These are phyloP conservation scores for Capsicum pubescens DNA, from an alignment of 257 asterid genomes.

Conservation along the genomic window DNA sequence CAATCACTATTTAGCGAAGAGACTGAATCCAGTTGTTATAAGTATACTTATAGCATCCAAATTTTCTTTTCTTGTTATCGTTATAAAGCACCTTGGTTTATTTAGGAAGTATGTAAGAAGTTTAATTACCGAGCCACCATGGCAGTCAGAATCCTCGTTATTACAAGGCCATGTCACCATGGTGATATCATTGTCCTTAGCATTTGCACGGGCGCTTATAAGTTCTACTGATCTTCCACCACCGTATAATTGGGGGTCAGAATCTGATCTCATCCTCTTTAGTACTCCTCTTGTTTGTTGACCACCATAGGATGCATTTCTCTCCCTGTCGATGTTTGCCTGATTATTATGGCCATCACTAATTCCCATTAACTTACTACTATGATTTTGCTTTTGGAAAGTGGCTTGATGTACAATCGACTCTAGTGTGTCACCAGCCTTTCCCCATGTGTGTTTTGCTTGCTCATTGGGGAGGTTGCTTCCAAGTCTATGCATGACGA, in stretches of 20 bases:
- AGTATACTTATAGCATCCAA: background rate
- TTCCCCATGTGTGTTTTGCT: conserved; percentile 39
- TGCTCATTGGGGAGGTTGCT: conserved; percentile 18
- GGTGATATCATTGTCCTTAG: background rate
- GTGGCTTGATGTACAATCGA: conserved; percentile 64
- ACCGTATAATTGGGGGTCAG: conserved; percentile 23
- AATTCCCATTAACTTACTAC: background rate
- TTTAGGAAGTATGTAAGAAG: background rate
- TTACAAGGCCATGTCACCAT: conserved; percentile 25
- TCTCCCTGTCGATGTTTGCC: background rate
- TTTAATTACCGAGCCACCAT: conserved; percentile 16
- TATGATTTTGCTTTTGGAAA: background rate
- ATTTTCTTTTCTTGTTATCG: background rate
- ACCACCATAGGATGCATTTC: background rate
- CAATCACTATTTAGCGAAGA: background rate
- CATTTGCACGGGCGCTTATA: background rate
- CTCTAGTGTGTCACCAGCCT: conserved; percentile 54
- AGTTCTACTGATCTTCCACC: background rate
- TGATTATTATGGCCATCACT: background rate
- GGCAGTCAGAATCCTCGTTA: conserved; percentile 12
- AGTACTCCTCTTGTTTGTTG: background rate
- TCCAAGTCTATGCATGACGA: conserved; percentile 46
- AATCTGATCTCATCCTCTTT: conserved; percentile 30
- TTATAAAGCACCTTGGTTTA: background rate
- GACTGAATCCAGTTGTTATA: background rate